Base-by-base conservation (phyloP, 2,329 filamentous ascomycete species). In the Lasiodiplodia citricola region DNA sequence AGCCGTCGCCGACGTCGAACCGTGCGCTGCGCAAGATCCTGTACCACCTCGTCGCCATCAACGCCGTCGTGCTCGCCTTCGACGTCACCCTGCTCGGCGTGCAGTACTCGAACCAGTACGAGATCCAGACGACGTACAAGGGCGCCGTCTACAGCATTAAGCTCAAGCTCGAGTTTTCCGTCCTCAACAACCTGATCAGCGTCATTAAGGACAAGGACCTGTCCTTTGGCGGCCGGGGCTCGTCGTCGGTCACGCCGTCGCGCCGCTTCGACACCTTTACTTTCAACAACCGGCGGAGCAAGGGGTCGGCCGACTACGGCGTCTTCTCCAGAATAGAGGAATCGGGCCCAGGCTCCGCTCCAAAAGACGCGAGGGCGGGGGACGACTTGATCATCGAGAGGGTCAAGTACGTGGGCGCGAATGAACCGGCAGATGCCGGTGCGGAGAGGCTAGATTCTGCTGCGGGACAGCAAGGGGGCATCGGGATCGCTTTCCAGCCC, bases 101-200 rank as follows among this genome's bases (percentile, higher is more conserved):
- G 14, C 77, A 80, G 69, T 82, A 78, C 70, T 74, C 77, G 3
- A 75, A 76, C 13, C 71, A 77, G 51, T 81, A 80, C 71, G 78
- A 78, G 57, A 69, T 83, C 2, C 78, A 82, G 60, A 77, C 76
- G 5, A 78, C 79, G 0, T 71, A 82, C 3, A 83, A 83, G 70
- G 79, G 76, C 25, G 80, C 81, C 23, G 78, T 82, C 6, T 84
- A 84, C 73, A 80, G 77, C 55, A 74, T 84, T 71, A 84, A 84
- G 71, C 78, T 87, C 51, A 86, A 87, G 70, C 80, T 87, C n/a
- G 87, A 89, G 75, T 84, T 85, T 70, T 83, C 85, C 18, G 83
- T 89, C 51, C 78, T 89, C 11, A 80, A 86, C 35, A 79, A 80
- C 44, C 74, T 85, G 3, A 80, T 84, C 18, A 74, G 78, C 47